These are phyloP conservation scores for Aspergillus phoenicis DNA, from an alignment of 2,329 filamentous ascomycete species.

Conservation along the genomic window DNA sequence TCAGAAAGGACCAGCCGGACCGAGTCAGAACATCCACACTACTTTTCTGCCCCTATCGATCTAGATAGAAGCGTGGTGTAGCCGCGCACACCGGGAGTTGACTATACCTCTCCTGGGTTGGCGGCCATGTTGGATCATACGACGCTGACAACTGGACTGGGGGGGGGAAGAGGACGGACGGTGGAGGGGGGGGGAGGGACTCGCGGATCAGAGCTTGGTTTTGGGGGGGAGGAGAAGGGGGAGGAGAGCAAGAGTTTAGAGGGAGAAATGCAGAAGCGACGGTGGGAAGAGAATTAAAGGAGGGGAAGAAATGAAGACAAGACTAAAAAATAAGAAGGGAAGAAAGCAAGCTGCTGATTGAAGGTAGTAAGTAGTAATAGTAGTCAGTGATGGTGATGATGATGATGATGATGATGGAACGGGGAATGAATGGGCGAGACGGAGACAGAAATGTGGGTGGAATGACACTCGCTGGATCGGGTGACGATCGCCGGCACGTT, in stretches of 20 bases:
- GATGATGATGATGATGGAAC: neutral
- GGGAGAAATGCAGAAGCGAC: neutral
- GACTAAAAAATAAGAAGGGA: too few relatives aligned
- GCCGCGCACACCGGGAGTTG: slow-evolving; percentile 5
- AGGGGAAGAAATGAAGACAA: neutral
- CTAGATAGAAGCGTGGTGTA: neutral
- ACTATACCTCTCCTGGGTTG: slow-evolving; percentile 21
- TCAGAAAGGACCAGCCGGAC: slow-evolving; percentile 9
- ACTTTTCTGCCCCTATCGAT: neutral
- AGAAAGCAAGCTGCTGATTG: too few relatives aligned
- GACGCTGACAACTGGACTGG: slow-evolving; percentile 8
- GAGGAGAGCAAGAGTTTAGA: neutral
- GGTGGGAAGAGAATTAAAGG: neutral
- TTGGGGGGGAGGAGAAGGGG: neutral
- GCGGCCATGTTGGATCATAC: slow-evolving; percentile 31
- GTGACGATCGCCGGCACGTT: slow-evolving; percentile 14
- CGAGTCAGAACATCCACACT: slow-evolving; percentile 7
- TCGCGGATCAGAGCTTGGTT: neutral
- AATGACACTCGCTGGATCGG: slow-evolving; percentile 15
- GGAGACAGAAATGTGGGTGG: slow-evolving; percentile 1
- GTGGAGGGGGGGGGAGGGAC: slow-evolving; percentile 5
- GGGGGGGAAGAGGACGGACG: neutral
- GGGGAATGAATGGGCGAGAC: neutral
- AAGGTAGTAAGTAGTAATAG: neutral
- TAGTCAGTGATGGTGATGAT: neutral